Evolutionary conservation across 495 filamentous ascomycete species (phyloP).

Genomic region (Trichoderma gamsii): DNA sequence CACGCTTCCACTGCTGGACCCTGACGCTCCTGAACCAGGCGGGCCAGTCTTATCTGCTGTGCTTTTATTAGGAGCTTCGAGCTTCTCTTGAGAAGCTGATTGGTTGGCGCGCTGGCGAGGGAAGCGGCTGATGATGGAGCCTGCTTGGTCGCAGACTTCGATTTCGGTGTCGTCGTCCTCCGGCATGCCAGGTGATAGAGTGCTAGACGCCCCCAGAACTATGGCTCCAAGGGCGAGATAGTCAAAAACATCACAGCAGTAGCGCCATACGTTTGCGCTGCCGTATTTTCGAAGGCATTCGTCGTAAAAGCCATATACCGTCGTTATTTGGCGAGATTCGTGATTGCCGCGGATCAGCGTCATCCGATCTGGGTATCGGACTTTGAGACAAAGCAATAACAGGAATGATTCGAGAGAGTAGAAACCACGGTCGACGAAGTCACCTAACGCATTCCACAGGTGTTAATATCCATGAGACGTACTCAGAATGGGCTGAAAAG

Average conservation of each 20-base stretch:
- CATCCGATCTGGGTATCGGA: constrained; percentile 95
- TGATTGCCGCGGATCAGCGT: constrained; percentile 96
- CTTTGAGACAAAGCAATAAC: constrained; percentile 90
- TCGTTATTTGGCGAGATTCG: constrained; percentile 95
- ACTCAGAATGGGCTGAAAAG: neutral
- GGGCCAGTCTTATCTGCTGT: constrained; percentile 53
- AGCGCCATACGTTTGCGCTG: constrained; percentile 94
- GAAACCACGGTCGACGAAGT: constrained; percentile 97
- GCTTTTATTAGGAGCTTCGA: constrained; percentile 35
- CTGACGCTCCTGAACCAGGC: constrained; percentile 71
- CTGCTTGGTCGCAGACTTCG: constrained; percentile 78
- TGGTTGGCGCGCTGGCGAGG: constrained; percentile 38
- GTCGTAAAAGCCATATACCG: constrained; percentile 98
- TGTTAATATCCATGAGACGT: neutral
- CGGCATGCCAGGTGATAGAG: constrained; percentile 49
- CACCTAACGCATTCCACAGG: constrained; percentile 45
- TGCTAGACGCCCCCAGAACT: constrained; percentile 79
- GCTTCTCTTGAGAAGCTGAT: constrained; percentile 19
- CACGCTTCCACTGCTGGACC: constrained; percentile 55
- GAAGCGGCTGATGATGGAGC: constrained; percentile 69
- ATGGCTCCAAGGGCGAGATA: constrained; percentile 94
- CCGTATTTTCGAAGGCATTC: constrained; percentile 97
- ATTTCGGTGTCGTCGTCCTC: constrained; percentile 75
- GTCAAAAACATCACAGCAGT: constrained; percentile 98
- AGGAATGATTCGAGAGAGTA: constrained; percentile 96